These are phyloP conservation scores for Astraeus odoratus DNA, from an alignment of 768 basidiomycete species.

Conservation along the genomic window DNA sequence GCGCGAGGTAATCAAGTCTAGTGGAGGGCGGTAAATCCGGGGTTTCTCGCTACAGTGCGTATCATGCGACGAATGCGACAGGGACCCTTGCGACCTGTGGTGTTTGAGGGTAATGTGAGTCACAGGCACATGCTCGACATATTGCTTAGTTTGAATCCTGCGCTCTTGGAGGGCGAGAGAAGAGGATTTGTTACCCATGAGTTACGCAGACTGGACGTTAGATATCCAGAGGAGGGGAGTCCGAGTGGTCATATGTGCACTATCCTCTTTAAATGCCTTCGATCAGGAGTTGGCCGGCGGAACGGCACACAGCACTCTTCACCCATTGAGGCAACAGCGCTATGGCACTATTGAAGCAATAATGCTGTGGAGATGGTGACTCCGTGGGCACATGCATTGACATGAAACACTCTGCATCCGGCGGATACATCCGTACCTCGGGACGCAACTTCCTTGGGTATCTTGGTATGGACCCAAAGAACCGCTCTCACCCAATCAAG, in stretches of 20 bases:
- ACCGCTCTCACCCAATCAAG: neutral
- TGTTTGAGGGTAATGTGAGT: slow-evolving; percentile 36
- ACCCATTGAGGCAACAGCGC: neutral
- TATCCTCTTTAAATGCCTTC: neutral
- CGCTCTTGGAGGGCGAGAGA: slow-evolving; percentile 14
- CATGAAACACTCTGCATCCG: neutral
- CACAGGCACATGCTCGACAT: slow-evolving; percentile 10
- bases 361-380: neutral
- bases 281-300: neutral
- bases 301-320: neutral
- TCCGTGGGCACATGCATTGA: neutral
- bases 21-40: slow-evolving; percentile 3
- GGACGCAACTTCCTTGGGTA: neutral
- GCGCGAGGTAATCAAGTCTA: neutral
- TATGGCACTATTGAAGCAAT: neutral
- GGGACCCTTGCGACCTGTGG: slow-evolving; percentile 29
- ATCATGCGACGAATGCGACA: slow-evolving; percentile 34
- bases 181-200: slow-evolving; percentile 27
- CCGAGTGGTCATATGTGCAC: neutral
- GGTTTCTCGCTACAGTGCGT: slow-evolving; percentile 29
- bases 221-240: no score
- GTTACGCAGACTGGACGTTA: neutral
- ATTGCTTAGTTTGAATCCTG: slow-evolving; percentile 5
- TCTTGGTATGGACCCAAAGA: neutral
- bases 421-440: neutral